These are phyloP conservation scores for Fusarium sp. DNA, from an alignment of 2,329 filamentous ascomycete genomes.

Conservation along the genomic window DNA sequence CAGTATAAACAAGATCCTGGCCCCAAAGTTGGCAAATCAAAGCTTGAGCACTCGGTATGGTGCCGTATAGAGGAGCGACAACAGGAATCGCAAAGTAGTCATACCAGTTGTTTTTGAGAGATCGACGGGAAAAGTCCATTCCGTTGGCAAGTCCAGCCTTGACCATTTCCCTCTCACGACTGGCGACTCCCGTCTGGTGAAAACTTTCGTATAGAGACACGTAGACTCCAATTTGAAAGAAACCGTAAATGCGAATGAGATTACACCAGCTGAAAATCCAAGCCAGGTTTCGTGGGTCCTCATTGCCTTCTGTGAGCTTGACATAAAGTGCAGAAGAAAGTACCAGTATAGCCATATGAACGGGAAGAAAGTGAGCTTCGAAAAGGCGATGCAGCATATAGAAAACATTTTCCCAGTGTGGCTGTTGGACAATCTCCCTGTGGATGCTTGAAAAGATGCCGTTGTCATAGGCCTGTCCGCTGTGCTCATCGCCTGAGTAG, in stretches of 20 bases:
- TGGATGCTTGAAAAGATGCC: slow-evolving; percentile 68
- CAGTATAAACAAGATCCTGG: slow-evolving; percentile 74
- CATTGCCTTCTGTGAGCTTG: slow-evolving; percentile 62
- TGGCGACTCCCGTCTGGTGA: slow-evolving; percentile 70
- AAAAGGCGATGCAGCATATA: slow-evolving; percentile 75
- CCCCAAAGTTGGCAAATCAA: slow-evolving; percentile 78
- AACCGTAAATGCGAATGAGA: slow-evolving; percentile 69
- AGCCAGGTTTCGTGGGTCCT: slow-evolving; percentile 64
- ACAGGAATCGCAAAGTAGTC: slow-evolving; percentile 76
- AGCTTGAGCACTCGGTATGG: slow-evolving; percentile 75
- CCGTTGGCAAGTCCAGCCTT: slow-evolving; percentile 72
- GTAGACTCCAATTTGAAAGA: slow-evolving; percentile 72
- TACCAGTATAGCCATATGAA: slow-evolving; percentile 74
- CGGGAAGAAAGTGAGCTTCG: slow-evolving; percentile 78
- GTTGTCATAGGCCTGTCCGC: slow-evolving; percentile 58
- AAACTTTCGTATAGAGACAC: slow-evolving; percentile 76
- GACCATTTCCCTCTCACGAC: slow-evolving; percentile 74
- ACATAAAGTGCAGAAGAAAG: slow-evolving; percentile 71
- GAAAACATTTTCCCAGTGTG: slow-evolving; percentile 67
- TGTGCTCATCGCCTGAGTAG: slow-evolving; percentile 54
- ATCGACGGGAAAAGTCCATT: slow-evolving; percentile 73
- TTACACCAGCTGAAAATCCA: slow-evolving; percentile 72
- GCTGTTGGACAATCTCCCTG: slow-evolving; percentile 62
- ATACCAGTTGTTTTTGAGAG: slow-evolving; percentile 65
- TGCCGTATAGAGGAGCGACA: slow-evolving; percentile 75